Conservation (phyloP, 2,329 filamentous ascomycete species). For the Dactylonectria macrodidyma region DNA sequence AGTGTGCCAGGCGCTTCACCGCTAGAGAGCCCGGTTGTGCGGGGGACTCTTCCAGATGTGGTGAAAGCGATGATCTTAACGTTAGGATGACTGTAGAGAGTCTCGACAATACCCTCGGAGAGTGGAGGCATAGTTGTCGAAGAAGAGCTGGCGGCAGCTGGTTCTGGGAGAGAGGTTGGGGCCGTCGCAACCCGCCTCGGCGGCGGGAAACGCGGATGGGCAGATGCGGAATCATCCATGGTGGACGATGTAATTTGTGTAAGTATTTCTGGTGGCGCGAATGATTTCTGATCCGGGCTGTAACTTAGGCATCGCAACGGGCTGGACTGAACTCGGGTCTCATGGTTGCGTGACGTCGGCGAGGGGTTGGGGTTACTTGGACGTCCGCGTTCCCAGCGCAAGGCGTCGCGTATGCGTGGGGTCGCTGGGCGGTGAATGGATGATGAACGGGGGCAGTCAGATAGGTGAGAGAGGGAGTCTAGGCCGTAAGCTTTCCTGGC, state of each 20-base stretch:
- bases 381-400: background rate
- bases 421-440: background rate
- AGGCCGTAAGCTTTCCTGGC: conserved; percentile 9
- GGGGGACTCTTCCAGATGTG: conserved; percentile 51
- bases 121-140: conserved; percentile 18
- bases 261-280: conserved; percentile 33
- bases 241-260: conserved; percentile 14
- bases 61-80: conserved; percentile 77
- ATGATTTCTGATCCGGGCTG: conserved; percentile 29
- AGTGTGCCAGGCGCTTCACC: conserved; percentile 74
- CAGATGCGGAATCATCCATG: conserved; percentile 43
- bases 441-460: conserved; percentile 17
- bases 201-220: conserved; percentile 43
- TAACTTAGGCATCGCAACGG: conserved; percentile 45
- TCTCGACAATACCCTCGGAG: conserved; percentile 67
- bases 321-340: conserved; percentile 29
- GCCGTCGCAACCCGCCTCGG: conserved; percentile 58
- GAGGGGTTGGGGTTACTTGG: conserved; percentile 12
- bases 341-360: conserved; percentile 43
- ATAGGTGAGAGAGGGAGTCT: background rate
- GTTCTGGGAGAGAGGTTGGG: conserved; percentile 48
- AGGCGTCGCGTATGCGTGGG: conserved; percentile 21
- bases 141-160: conserved; percentile 42
- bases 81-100: conserved; percentile 80
- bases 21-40: conserved; percentile 52